Base-by-base conservation (phyloP, 169 alveolate genomes). In the Plasmodium inui region DNA sequence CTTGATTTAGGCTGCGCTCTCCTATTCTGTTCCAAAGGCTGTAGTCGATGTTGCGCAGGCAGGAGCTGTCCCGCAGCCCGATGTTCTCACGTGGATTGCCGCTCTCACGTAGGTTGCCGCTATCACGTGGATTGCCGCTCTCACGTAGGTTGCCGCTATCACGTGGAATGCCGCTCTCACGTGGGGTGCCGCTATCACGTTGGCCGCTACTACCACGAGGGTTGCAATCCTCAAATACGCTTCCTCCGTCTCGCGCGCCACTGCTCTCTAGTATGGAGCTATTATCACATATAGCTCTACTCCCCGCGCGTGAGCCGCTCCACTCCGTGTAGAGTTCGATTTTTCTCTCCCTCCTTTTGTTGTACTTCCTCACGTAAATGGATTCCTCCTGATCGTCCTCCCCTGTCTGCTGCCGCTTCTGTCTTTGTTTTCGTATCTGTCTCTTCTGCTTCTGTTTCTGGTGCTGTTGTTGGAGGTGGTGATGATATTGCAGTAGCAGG, bases 371-470 rank as follows among this genome's bases (percentile, higher is more conserved):
- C 7, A 67, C 76, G 37, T 67, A 67, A 67, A 67, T 67, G 41
- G 76, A 67, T 67, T 67, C 76, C 76, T 67, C 76, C 37, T 67
- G 41, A 9, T 67, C 76, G 12, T 67, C 76, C 34, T 67, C 76
- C 37, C 14, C 30, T 9, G 37, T 8, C 76, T 67, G 76, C n/a
- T 67, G 74, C 14, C 32, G 32, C 74, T 61, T 34, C 2, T 26
- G 37, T 22, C 37, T n/a, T 28, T 67, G 39, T 10, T 22, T 37
- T 26, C 76, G 76, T 67, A 26, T 19, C 76, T 67, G 76, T 28
- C 9, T 19, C 37, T 67, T 19, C n/a, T 67, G 41, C 76, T 67
- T 19, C 76, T 10, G 39, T 26, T 67, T 19, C 76, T 67, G 37
- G 0, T 67, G 37, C 37, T 67, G 34, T 22, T 67, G 41, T 67